These are phyloP conservation scores for Globisporangium mamillatum DNA, from an alignment of 352 stramenopile genomes.

Conservation along the genomic window DNA sequence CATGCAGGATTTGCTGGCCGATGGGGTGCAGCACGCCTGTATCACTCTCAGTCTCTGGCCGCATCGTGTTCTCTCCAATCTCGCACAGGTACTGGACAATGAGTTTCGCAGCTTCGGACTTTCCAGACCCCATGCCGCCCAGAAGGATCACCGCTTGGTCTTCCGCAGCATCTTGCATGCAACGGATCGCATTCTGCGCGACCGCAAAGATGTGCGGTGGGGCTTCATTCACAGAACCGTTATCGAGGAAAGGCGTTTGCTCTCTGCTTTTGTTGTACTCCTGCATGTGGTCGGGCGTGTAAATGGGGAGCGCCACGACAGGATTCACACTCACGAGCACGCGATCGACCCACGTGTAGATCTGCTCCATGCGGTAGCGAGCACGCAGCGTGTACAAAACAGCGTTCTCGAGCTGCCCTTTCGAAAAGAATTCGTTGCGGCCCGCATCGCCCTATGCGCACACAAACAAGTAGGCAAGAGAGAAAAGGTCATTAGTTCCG, in stretches of 20 bases:
- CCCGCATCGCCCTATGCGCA: constrained; percentile 42
- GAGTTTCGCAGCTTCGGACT: constrained; percentile 78
- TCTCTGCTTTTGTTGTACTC: constrained; percentile 70
- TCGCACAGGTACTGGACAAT: constrained; percentile 84
- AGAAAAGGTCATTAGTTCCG: constrained; percentile 2
- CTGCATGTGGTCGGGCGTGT: constrained; percentile 82
- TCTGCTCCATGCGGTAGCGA: constrained; percentile 75
- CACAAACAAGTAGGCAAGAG: neutral
- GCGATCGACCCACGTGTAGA: constrained; percentile 82
- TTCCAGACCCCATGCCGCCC: constrained; percentile 68
- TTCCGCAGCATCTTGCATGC: constrained; percentile 76
- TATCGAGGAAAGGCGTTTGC: constrained; percentile 49
- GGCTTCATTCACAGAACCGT: constrained; percentile 54
- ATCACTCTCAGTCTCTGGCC: constrained; percentile 37
- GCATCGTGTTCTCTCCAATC: constrained; percentile 54
- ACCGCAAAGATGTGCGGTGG: constrained; percentile 78
- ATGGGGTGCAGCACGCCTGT: constrained; percentile 63
- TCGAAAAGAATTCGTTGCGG: constrained; percentile 56
- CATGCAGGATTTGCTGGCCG: constrained; percentile 78
- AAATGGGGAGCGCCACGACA: constrained; percentile 65
- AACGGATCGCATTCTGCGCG: constrained; percentile 71
- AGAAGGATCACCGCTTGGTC: constrained; percentile 79
- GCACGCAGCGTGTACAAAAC: constrained; percentile 71
- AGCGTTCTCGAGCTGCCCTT: constrained; percentile 68
- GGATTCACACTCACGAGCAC: constrained; percentile 77